Percentiles rank a stretch among this genome's conserved stretches.
Conservation (phyloP, 2,329 filamentous ascomycete genomes). For the Ceratocystis ficicola region DNA sequence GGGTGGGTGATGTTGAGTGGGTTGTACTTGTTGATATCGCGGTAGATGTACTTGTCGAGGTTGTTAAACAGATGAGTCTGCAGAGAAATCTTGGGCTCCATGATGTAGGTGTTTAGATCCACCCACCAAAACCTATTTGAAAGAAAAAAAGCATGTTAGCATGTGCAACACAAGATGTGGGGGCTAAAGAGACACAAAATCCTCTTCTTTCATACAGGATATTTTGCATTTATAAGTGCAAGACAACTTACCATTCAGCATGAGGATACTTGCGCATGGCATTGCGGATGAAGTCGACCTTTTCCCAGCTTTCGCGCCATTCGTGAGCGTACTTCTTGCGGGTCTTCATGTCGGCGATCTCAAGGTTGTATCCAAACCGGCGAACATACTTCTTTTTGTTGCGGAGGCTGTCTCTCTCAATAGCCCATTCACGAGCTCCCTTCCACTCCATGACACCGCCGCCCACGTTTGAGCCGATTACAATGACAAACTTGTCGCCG, state of each 20-base stretch:
- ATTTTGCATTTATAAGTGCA: neutral
- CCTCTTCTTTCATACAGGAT: neutral
- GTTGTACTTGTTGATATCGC: conserved; percentile 94
- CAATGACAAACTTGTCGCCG: conserved; percentile 84
- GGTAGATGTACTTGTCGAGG: conserved; percentile 63
- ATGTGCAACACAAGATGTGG: neutral
- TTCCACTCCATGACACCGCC: conserved; percentile 99
- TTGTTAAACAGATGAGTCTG: conserved; percentile 83
- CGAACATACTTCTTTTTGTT: conserved; percentile 86
- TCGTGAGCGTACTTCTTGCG: conserved; percentile 98
- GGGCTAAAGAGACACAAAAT: neutral
- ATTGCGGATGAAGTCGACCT: conserved; percentile 84
- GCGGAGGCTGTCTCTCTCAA: conserved; percentile 86
- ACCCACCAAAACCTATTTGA: conserved; percentile 95
- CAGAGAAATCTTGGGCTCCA: conserved; percentile 86
- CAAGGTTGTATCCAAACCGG: conserved; percentile 87
- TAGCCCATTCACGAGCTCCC: conserved; percentile 91
- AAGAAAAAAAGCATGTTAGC: conserved; percentile 6
- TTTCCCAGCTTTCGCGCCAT: conserved; percentile 99
- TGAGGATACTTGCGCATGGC: conserved; percentile 87
- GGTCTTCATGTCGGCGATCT: conserved; percentile 96
- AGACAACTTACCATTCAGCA: conserved; percentile 69
- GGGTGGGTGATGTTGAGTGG: conserved; percentile 89
- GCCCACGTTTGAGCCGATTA: conserved; percentile 84
- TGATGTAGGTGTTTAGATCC: conserved; percentile 93